phyloP scores from a whole-genome alignment of 495 filamentous ascomycete species.

The Penicillium crystallinum region DNA sequence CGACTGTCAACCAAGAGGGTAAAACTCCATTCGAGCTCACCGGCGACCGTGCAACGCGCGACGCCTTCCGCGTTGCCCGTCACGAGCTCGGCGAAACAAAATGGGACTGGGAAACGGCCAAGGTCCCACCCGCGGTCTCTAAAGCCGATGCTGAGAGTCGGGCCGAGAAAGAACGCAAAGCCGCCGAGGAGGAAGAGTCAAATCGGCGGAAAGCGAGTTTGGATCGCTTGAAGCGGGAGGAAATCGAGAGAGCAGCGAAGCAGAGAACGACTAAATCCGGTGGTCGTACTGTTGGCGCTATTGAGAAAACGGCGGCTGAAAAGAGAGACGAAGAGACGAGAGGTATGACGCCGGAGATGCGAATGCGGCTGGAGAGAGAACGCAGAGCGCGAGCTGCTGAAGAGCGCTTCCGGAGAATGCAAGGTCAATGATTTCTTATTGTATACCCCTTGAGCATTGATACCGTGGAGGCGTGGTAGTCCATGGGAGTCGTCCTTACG shows the following conservation, averaged over 20 bases:
- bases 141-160: conserved; percentile 64
- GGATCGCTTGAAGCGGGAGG: conserved; percentile 62
- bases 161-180: conserved; percentile 54
- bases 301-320: conserved; percentile 65
- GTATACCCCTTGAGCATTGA: conserved; percentile 1
- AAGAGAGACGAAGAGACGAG: conserved; percentile 74
- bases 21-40: conserved; percentile 81
- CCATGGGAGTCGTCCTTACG: neutral
- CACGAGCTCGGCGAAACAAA: conserved; percentile 66
- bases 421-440: conserved; percentile 21
- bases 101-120: conserved; percentile 77
- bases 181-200: conserved; percentile 51
- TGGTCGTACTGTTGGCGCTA: conserved; percentile 45
- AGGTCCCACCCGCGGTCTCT: conserved; percentile 64
- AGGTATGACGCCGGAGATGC: conserved; percentile 81
- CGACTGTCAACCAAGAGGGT: conserved; percentile 56
- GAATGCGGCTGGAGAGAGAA: conserved; percentile 73
- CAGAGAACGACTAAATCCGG: conserved; percentile 37
- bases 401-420: conserved; percentile 70
- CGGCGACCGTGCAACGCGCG: conserved; percentile 79
- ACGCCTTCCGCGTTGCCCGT: conserved; percentile 87
- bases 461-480: neutral
- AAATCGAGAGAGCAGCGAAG: conserved; percentile 45
- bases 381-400: conserved; percentile 80
- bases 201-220: conserved; percentile 56